Conservation (phyloP, 2,329 filamentous ascomycete genomes). For the Cadophora gregata region DNA sequence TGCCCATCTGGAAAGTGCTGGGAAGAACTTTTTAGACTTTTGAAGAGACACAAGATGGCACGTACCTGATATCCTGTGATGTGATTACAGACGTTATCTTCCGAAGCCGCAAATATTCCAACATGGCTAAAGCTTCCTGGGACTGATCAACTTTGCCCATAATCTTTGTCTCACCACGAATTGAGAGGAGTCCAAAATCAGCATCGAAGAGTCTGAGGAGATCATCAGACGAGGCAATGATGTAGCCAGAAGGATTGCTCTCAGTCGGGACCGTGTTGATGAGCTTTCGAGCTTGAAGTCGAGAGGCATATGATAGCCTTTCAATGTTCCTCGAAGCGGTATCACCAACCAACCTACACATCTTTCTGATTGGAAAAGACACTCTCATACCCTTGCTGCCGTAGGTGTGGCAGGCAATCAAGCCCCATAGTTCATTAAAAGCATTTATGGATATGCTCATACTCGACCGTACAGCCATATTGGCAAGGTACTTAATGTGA, state of each 20-base stretch:
- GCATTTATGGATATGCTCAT: slow-evolving; percentile 95
- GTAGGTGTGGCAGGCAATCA: slow-evolving; percentile 87
- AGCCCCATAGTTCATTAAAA: slow-evolving; percentile 83
- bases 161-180: slow-evolving; percentile 87
- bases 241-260: slow-evolving; percentile 85
- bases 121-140: slow-evolving; percentile 81
- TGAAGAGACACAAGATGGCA: not conserved
- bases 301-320: slow-evolving; percentile 82
- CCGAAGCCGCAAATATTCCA: slow-evolving; percentile 83
- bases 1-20: not conserved
- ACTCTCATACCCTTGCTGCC: slow-evolving; percentile 83
- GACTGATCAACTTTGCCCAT: slow-evolving; percentile 76
- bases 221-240: slow-evolving; percentile 88
- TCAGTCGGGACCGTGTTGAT: slow-evolving; percentile 85
- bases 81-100: slow-evolving; percentile 76
- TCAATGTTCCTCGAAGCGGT: slow-evolving; percentile 88
- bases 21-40: too few relatives aligned
- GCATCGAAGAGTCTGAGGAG: slow-evolving; percentile 83
- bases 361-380: slow-evolving; percentile 88
- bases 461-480: slow-evolving; percentile 91
- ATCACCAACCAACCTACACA: slow-evolving; percentile 88
- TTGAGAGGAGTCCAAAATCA: slow-evolving; percentile 84
- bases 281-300: slow-evolving; percentile 83
- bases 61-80: slow-evolving; percentile 69
- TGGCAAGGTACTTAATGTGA: slow-evolving; percentile 82